Percentiles rank a stretch among this genome's conserved stretches.
Evolutionary conservation across 352 stramenopile species (phyloP).

Genomic region (Phytophthora macrochlamydospora): DNA sequence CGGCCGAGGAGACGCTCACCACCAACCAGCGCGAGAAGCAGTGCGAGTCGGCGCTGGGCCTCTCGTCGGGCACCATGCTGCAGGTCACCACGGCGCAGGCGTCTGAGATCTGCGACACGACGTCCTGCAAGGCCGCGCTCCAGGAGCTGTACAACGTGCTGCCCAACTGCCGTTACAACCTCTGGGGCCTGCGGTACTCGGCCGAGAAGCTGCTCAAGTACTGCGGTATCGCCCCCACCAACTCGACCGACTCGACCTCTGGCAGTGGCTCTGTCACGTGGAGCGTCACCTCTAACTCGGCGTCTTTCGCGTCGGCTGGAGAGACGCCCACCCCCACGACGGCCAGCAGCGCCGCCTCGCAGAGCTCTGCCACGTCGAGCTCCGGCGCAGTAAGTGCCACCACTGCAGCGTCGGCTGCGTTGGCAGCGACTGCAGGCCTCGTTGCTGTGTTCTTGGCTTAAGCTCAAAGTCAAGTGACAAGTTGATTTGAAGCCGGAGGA

Average conservation of each 20-base stretch:
- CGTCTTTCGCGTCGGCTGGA: constrained; percentile 45
- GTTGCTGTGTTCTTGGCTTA: constrained; percentile 37
- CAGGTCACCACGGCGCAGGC: constrained; percentile 47
- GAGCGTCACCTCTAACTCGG: constrained; percentile 24
- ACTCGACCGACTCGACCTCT: constrained; percentile 22
- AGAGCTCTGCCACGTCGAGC: constrained; percentile 20
- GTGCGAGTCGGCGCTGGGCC: constrained; percentile 46
- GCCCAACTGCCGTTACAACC: constrained; percentile 63
- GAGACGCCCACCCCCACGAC: constrained; percentile 39
- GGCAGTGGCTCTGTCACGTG: constrained; percentile 26
- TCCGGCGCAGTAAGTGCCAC: constrained; percentile 17
- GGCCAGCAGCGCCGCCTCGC: constrained; percentile 14
- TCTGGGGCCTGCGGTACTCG: constrained; percentile 54
- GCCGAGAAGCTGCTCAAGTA: constrained; percentile 46
- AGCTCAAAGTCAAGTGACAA: constrained; percentile 1
- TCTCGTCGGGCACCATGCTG: constrained; percentile 42
- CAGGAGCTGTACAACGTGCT: constrained; percentile 62
- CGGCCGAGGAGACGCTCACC: constrained; percentile 34
- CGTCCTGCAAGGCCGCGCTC: constrained; percentile 57
- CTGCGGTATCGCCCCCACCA: constrained; percentile 54
- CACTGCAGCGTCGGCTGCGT: constrained; percentile 17
- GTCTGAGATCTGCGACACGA: constrained; percentile 45
- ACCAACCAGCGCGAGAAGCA: constrained; percentile 60
- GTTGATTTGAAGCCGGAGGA: too few relatives aligned
- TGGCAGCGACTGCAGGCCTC: constrained; percentile 31